These are phyloP conservation scores for Mortierella sp. DNA, from an alignment of 371 early-diverging fungal genomes.

Conservation along the genomic window DNA sequence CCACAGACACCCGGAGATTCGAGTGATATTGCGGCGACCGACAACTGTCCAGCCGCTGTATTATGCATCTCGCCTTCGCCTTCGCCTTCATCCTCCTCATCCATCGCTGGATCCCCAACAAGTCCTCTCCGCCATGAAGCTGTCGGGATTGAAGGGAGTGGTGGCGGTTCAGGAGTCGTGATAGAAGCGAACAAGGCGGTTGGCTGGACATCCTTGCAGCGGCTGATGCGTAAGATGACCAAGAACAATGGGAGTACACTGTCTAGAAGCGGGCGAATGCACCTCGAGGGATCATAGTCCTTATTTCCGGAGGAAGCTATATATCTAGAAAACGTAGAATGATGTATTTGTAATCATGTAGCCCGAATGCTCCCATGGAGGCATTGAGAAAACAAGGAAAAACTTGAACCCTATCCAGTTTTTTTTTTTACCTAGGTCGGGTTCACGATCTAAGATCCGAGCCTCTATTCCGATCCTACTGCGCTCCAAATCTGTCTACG, in stretches of 20 bases:
- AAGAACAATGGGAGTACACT: slow-evolving; percentile 10
- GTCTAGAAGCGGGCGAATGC: slow-evolving; percentile 10
- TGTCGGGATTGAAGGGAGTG: background rate
- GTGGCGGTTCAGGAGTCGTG: background rate
- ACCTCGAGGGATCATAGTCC: slow-evolving; percentile 10
- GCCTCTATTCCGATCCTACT: no score
- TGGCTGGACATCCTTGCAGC: slow-evolving; percentile 28
- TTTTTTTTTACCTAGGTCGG: no score
- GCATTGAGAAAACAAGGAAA: no score
- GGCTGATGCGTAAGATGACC: slow-evolving; percentile 21
- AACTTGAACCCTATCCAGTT: no score
- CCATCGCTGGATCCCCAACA: background rate
- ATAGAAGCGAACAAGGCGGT: background rate
- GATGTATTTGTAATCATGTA: no score
- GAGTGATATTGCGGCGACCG: background rate
- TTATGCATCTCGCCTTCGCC: background rate
- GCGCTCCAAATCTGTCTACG: background rate
- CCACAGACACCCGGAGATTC: background rate
- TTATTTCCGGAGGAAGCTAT: no score
- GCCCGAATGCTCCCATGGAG: no score
- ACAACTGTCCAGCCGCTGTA: background rate
- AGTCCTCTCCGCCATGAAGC: slow-evolving; percentile 5
- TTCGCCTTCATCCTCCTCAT: background rate
- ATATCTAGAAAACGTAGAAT: no score
- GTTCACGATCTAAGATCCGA: no score